Base-by-base conservation (phyloP, 306 rosid genomes). In the Sophora flavescens region DNA sequence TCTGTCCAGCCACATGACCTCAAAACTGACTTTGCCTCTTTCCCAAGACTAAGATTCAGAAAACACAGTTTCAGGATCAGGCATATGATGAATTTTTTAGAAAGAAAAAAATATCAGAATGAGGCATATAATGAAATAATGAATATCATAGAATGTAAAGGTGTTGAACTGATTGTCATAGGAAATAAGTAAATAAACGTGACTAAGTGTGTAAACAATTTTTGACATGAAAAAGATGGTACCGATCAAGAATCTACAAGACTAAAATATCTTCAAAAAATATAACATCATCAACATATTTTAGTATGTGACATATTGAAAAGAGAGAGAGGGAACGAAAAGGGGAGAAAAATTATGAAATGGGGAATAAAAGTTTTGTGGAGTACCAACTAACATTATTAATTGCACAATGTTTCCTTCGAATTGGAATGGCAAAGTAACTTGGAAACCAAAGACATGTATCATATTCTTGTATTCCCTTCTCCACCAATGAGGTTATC, bases 1-100 rank as follows among this genome's bases (percentile, higher is more conserved):
- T 91, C 93, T 16, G 76, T 39, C 98, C 98, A 96, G 53, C 97
- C 98, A 70, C 97, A 89, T 51, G 96, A 87, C 63, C 67, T 83
- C 85, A 96, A 81, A 82, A 78, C 85, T 54, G 97, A 89, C 53
- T 73, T 80, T 17, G 91, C 92, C 75, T 91, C 90, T 72, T 84
- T 80, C 76, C 48, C 71, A 77, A 96, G 96, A 67, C 99, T 96
- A 80, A 58, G 45, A 60, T 72, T 82, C 64, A 32, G 66, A 68
- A 73, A 82, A 64, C 58, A 67, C 6, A 53, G 11, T 17, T 79
- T 53, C 66, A 84, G 58, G 58, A 54, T 15, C 45, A 81, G 32
- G 62, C 72, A 69, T 64, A 70, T 11, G 59, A 73, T 8, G 4
- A 65, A 14, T 11, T 13, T 22, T 54, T 62, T 3, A 48, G 13